Evolutionary conservation across 495 filamentous ascomycete species (phyloP).

Genomic region (Daldinia caldariorum): DNA sequence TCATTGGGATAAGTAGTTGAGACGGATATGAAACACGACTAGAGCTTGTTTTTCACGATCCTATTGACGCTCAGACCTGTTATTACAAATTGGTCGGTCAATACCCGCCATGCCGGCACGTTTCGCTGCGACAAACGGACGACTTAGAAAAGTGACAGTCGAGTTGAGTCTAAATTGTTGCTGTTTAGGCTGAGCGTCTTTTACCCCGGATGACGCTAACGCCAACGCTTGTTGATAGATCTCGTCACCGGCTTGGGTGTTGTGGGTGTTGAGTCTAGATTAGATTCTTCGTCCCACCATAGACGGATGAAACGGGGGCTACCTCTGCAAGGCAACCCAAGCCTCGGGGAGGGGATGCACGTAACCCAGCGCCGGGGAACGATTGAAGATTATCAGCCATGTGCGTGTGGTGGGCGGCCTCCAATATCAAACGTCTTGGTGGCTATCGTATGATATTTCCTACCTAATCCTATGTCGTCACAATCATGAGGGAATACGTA

Average conservation of each 20-base stretch:
- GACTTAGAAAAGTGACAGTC: constrained; percentile 1
- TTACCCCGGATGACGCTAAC: constrained; percentile 6
- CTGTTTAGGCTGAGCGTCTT: background rate
- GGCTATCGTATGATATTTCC: constrained; percentile 30
- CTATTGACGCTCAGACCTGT: constrained; percentile 25
- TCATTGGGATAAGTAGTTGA: constrained; percentile 21
- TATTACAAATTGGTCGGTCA: constrained; percentile 19
- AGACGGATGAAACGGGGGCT: constrained; percentile 30
- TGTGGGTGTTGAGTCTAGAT: constrained; percentile 24
- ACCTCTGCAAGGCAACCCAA: constrained; percentile 16
- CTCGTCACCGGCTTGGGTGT: constrained; percentile 6
- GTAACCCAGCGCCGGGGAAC: constrained; percentile 12
- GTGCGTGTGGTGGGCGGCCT: constrained; percentile 24
- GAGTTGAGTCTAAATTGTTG: background rate
- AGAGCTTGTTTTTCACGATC: constrained; percentile 17
- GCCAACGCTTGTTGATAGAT: constrained; percentile 2
- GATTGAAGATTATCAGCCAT: constrained; percentile 34
- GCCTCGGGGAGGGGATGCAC: constrained; percentile 22
- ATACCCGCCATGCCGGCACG: background rate
- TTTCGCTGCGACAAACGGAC: background rate
- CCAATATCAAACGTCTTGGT: constrained; percentile 6
- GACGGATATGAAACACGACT: constrained; percentile 41
- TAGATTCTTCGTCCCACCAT: constrained; percentile 1
- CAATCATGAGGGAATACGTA: constrained; percentile 11
- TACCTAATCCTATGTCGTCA: constrained; percentile 16